These are phyloP conservation scores for Vanrija sp. DNA, from an alignment of 1,284 basidiomycete genomes.

Conservation along the genomic window DNA sequence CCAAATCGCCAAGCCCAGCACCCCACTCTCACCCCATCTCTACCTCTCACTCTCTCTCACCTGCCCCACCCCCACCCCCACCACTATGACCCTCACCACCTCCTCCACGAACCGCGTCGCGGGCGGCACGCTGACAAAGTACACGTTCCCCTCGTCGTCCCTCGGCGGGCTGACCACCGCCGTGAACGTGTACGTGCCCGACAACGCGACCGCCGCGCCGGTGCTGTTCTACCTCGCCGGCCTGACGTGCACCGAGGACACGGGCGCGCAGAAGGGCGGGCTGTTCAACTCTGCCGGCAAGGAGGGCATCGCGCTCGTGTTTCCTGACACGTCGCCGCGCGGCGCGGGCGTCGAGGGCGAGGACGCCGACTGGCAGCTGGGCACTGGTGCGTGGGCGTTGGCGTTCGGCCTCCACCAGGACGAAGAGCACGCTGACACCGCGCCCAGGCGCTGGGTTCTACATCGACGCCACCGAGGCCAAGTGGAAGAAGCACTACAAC, in stretches of 20 bases:
- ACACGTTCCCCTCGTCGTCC: conserved; percentile 73
- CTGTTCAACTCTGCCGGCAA: conserved; percentile 75
- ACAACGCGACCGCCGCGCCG: conserved; percentile 66
- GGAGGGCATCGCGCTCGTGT: conserved; percentile 84
- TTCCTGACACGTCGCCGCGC: conserved; percentile 93
- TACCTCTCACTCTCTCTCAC: not conserved
- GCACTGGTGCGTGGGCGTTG: conserved; percentile 64
- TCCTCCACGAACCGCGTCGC: conserved; percentile 75
- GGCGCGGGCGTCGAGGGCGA: conserved; percentile 88
- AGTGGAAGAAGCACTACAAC: conserved; percentile 80
- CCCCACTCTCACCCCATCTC: not conserved
- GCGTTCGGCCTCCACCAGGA: too few species aligned
- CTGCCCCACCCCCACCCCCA: not conserved
- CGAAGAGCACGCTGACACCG: not conserved
- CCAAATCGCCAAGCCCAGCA: not conserved
- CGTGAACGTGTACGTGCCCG: conserved; percentile 89
- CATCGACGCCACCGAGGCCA: conserved; percentile 75
- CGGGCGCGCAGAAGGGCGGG: conserved; percentile 83
- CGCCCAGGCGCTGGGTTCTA: conserved; percentile 82
- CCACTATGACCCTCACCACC: conserved; percentile 57
- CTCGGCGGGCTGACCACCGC: conserved; percentile 75
- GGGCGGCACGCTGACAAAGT: conserved; percentile 75
- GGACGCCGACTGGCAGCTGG: conserved; percentile 85
- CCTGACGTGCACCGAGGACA: conserved; percentile 93
- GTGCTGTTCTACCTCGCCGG: conserved; percentile 88